These are phyloP conservation scores for Tetracladium marchalianum DNA, from an alignment of 495 filamentous ascomycete genomes.

Conservation along the genomic window DNA sequence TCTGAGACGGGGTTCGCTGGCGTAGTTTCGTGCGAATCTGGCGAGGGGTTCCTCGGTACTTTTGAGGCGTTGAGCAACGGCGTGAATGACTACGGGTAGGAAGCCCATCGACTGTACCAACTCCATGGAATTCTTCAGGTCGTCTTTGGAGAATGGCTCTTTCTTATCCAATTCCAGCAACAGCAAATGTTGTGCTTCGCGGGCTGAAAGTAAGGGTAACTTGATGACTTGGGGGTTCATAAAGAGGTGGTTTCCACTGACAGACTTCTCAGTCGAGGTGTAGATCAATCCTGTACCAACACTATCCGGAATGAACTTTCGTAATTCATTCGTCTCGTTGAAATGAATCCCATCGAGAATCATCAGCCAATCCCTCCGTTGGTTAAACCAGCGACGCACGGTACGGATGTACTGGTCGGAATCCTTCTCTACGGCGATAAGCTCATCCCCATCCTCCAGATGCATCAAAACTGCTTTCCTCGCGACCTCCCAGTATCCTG, in stretches of 20 bases:
- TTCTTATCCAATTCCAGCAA: conserved; percentile 42
- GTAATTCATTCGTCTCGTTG: conserved; percentile 47
- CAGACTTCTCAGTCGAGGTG: conserved; percentile 58
- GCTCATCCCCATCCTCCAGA: conserved; percentile 25
- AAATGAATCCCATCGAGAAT: conserved; percentile 69
- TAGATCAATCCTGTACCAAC: conserved; percentile 64
- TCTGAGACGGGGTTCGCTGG: conserved; percentile 56
- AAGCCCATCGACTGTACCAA: conserved; percentile 61
- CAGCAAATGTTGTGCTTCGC: conserved; percentile 36
- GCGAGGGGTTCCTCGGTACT: conserved; percentile 60
- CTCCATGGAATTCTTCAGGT: conserved; percentile 50
- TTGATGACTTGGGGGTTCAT: conserved; percentile 67
- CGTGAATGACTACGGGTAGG: conserved; percentile 70
- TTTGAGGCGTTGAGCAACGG: conserved; percentile 64
- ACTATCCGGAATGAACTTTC: conserved; percentile 60
- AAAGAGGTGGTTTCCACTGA: conserved; percentile 57
- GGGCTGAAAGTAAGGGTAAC: conserved; percentile 43
- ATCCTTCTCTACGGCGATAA: conserved; percentile 29
- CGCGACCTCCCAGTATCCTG: conserved; percentile 68
- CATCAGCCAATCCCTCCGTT: conserved; percentile 62
- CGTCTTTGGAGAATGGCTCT: conserved; percentile 48
- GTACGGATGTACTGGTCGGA: conserved; percentile 44
- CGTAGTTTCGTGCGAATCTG: conserved; percentile 59
- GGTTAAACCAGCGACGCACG: conserved; percentile 62
- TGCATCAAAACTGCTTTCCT: conserved; percentile 46